Evolutionary conservation across 257 asterid genomes (phyloP), one percentile per base, ranked within the genome.

Genomic region (Nicotiana paniculata): DNA sequence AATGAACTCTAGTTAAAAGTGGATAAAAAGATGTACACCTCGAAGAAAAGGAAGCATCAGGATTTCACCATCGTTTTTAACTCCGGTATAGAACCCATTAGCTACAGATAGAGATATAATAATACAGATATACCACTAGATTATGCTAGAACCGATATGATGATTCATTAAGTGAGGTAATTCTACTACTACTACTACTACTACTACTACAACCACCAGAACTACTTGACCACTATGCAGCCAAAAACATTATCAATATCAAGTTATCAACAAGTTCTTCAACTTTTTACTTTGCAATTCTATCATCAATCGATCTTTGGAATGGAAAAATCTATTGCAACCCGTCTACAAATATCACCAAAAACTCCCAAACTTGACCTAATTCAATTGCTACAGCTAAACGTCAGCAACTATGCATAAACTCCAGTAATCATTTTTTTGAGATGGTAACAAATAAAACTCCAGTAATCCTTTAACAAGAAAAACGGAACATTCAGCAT

Each of bases 281-380:
- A 53, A 53, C 18, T 15, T 51, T 53, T 53, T 53, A 53, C 58
- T 53, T 53, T 4, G 18, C 18, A 53, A 75, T 51, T 53, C 21
- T 16, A 75, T 12, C 68, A 64, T 26, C 28, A 46, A 6, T 4
- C 18, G 1, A 24, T 28, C 80, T 75, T 51, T 9, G 62, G 63
- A 53, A 48, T 75, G 46, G 63, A 51, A 75, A 51, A 9, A 75
- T 6, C 30, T 26, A 51, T 24, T 48, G 64, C 80, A 51, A 51
- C 63, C 30, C 51, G 64, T 75, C 64, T 26, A 62, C 80, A 51
- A 54, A 51, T 75, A 21, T 51, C 39, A 51, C 43, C 1, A 51
- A 75, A 75, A 75, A 26, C 16, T 35, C 79, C 53, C 26, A 39
- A 59, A 74, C 62, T 48, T 74, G 79, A 74, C 79, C 62, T 48